Conservation (phyloP, 441 rosid genomes). For the Mallotus japonicus region DNA sequence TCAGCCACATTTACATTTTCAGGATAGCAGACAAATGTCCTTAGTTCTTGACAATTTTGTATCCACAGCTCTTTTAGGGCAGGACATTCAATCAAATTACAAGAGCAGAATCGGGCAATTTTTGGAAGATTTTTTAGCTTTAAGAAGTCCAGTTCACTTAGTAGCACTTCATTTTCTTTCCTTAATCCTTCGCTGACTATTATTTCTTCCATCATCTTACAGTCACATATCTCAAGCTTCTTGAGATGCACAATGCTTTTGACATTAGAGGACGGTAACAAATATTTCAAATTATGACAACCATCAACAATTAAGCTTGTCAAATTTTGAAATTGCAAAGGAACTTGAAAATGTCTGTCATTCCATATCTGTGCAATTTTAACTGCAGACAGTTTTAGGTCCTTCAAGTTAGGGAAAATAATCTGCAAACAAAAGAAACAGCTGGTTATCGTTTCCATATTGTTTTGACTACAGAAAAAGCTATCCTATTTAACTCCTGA, state of each 20-base stretch:
- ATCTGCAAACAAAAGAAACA: constrained; percentile 5
- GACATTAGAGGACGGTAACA: no score
- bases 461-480: no score
- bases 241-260: no score
- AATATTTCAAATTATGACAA: no score
- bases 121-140: constrained; percentile 16
- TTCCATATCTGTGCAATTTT: not conserved
- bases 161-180: no score
- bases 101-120: constrained; percentile 17
- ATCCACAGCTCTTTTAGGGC: not conserved
- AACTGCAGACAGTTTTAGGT: not conserved
- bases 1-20: not conserved
- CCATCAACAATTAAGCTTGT: no score
- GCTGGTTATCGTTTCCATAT: no score
- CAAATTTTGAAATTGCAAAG: not conserved
- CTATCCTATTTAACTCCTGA: no score
- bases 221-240: no score
- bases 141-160: not conserved
- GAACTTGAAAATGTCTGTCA: not conserved
- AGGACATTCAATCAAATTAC: constrained; percentile 6
- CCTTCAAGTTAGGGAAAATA: constrained; percentile 6
- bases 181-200: no score
- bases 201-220: no score
- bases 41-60: not conserved
- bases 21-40: not conserved